phyloP scores from a whole-genome alignment of 2,329 filamentous ascomycete genomes.

The Leptographium flavum region DNA sequence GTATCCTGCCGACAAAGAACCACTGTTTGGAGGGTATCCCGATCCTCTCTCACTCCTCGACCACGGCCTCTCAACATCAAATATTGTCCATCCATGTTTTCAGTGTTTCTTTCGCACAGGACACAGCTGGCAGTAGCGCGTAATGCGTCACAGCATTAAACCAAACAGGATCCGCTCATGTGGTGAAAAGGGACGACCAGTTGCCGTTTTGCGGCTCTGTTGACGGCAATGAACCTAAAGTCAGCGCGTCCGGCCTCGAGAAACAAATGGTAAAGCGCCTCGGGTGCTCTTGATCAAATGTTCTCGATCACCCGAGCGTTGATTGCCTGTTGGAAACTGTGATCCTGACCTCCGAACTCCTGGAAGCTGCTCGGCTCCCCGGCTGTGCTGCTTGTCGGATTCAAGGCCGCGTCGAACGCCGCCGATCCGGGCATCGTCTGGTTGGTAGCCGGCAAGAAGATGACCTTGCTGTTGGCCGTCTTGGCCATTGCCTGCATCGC shows the following conservation, averaged over 20 bases:
- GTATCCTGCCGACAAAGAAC: neutral
- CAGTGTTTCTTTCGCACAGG: neutral
- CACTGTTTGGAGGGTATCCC: neutral
- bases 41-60: no score
- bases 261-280: neutral
- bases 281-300: slow-evolving; percentile 29
- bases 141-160: no score
- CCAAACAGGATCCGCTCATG: neutral
- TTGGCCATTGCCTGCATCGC: slow-evolving; percentile 99
- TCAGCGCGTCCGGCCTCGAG: neutral
- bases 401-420: slow-evolving; percentile 28
- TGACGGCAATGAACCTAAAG: neutral
- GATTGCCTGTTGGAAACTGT: slow-evolving; percentile 64
- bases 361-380: slow-evolving; percentile 27
- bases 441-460: slow-evolving; percentile 58
- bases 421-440: slow-evolving; percentile 38
- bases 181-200: neutral
- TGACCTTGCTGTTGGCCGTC: slow-evolving; percentile 74
- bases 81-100: no score
- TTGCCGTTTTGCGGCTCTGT: neutral
- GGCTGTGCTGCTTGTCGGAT: slow-evolving; percentile 18
- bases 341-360: slow-evolving; percentile 39
- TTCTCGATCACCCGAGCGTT: slow-evolving; percentile 75
- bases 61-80: no score
- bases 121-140: neutral